Conservation (phyloP, 441 rosid species). For the Omphalea diandra region DNA sequence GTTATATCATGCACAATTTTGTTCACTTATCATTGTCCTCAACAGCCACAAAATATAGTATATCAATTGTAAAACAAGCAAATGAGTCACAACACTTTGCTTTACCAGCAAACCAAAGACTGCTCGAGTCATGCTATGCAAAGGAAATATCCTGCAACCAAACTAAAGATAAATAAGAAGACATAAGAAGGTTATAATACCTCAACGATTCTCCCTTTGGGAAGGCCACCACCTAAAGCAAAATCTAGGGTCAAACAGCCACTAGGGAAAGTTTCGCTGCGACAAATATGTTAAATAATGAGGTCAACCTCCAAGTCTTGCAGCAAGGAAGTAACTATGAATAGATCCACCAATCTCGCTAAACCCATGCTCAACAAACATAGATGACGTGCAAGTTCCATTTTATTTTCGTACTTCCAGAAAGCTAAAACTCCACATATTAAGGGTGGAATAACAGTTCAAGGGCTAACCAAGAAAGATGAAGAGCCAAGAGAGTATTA, state of each 20-base stretch:
- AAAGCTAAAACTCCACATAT: background rate
- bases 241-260: slow-evolving; percentile 91
- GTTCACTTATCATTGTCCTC: background rate
- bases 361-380: slow-evolving; percentile 9
- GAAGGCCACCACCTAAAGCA: slow-evolving; percentile 96
- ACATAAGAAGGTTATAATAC: slow-evolving; percentile 33
- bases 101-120: background rate
- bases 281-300: slow-evolving; percentile 21
- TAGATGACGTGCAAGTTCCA: background rate
- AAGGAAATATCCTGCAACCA: background rate
- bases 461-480: background rate
- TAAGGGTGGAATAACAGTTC: background rate
- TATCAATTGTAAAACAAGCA: background rate
- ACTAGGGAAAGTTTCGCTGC: slow-evolving; percentile 90
- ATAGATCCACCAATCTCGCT: slow-evolving; percentile 5
- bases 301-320: slow-evolving; percentile 4
- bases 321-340: background rate
- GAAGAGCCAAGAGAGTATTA: background rate
- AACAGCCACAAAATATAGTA: background rate
- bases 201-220: slow-evolving; percentile 95
- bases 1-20: background rate
- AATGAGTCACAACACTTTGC: background rate
- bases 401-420: background rate
- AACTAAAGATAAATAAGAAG: slow-evolving; percentile 13
- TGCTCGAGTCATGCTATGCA: background rate